Evolutionary conservation across 495 filamentous ascomycete species (phyloP).

Genomic region (Bryoglossum gracile): DNA sequence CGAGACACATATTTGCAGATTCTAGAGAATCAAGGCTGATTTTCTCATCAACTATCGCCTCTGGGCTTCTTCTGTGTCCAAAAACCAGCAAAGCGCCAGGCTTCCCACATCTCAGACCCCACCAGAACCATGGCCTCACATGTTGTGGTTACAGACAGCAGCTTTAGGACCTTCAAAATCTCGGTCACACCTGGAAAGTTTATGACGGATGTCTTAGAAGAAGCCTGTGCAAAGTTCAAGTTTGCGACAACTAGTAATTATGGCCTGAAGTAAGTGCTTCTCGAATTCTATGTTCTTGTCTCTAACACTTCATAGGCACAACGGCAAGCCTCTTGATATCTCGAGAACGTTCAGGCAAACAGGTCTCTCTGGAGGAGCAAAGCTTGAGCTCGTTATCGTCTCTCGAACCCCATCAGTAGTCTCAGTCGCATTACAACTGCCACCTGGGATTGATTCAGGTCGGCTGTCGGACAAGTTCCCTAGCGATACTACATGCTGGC

Average conservation of each 20-base stretch:
- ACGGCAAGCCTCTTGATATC: conserved; percentile 76
- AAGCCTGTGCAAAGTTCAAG: conserved; percentile 77
- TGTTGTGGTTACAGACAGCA: conserved; percentile 77
- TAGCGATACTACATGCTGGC: conserved; percentile 79
- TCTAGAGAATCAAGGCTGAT: not conserved
- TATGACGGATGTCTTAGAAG: conserved; percentile 73
- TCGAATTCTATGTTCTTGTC: not conserved
- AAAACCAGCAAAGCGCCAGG: not conserved
- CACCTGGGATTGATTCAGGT: conserved; percentile 53
- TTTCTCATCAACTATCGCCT: not conserved
- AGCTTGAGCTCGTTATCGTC: conserved; percentile 81
- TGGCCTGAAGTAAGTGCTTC: conserved; percentile 61
- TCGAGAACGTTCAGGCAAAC: conserved; percentile 80
- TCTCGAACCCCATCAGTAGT: conserved; percentile 78
- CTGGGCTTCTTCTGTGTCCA: not conserved
- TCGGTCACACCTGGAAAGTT: conserved; percentile 76
- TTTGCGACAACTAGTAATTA: conserved; percentile 66
- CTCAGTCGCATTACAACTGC: conserved; percentile 76
- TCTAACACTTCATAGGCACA: conserved; percentile 36
- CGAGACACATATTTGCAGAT: too few relatives aligned
- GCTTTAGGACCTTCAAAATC: conserved; percentile 63
- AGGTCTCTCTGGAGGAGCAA: conserved; percentile 77
- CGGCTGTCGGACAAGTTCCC: conserved; percentile 77
- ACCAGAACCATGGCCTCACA: conserved; percentile 68
- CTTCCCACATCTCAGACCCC: not conserved